Base-by-base conservation (phyloP, 2,329 filamentous ascomycete species). In the Colletotrichum melonis region DNA sequence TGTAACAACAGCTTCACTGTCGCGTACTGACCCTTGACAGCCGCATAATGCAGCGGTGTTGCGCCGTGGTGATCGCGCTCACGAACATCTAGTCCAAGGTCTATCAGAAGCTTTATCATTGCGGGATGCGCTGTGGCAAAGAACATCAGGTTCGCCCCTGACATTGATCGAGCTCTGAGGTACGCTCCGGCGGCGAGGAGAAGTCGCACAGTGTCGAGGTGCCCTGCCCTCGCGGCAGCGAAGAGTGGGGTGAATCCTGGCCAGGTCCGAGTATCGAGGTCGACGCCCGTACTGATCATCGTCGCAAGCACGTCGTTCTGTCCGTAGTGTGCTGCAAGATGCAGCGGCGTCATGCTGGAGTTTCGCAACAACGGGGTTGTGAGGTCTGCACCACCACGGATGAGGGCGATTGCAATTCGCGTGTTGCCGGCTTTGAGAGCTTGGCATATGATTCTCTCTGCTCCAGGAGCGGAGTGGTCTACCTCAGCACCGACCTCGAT, bases 1-100 rank as follows among this genome's bases (percentile, higher is more conserved):
- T 76, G 75, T n/a, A 79, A 63, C 26, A 79, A 66, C 52, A 81
- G 69, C 70, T 78, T 81, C 75, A 78, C 81, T 24, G 72, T 74
- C 9, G 72, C 28, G 6, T 74, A 63, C 7, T 79, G 75, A 19
- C 75, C 76, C 22, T 77, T 76, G 4, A 76, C 64, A 4, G 75
- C 74, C 6, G 77, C 76, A 65, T 78, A 78, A 66, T 80, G 79
- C n/a, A 78, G 74, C 11, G 76, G 73, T 59, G 78, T 79, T 22
- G 77, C 78, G 32, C 77, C 78, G 62, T 74, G 62, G 11, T 76
- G 60, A 67, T 78, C 76, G 24, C 75, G 73, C 67, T 76, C 75
- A 38, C 78, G 78, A n/a, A 76, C 72, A 38, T 76, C 74, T 22
- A 78, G 56, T 7, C 72, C 72, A 22, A 67, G 63, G 7, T 73